Percentiles rank a stretch among this genome's conserved stretches.
These are phyloP conservation scores for Auriscalpium vulgare DNA, from an alignment of 768 basidiomycete species.

Conservation along the genomic window DNA sequence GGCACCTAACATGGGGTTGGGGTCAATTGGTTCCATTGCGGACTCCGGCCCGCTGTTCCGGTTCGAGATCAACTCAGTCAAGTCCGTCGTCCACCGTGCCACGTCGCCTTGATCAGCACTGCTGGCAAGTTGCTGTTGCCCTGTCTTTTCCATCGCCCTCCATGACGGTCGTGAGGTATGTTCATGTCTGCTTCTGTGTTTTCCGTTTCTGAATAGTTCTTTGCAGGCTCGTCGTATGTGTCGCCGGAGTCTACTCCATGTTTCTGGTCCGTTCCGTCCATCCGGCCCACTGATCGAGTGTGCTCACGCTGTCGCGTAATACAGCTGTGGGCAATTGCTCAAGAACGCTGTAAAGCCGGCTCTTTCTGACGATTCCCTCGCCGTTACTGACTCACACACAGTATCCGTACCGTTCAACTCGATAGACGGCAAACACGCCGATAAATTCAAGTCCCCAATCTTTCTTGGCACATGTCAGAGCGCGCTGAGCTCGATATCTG, in stretches of 20 bases:
- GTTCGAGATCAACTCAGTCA: too few species aligned
- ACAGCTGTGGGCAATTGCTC: conserved; percentile 86
- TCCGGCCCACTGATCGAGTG: neutral
- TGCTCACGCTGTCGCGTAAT: neutral
- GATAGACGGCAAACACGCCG: conserved; percentile 49
- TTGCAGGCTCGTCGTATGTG: conserved; percentile 11
- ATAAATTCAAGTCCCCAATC: conserved; percentile 79
- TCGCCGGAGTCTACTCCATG: conserved; percentile 16
- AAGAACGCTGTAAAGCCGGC: conserved; percentile 71
- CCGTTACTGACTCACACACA: conserved; percentile 19
- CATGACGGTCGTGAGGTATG: neutral
- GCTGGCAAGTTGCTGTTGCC: neutral
- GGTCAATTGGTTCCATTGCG: too few species aligned
- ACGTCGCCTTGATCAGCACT: neutral
- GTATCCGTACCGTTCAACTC: conserved; percentile 82
- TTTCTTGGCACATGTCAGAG: conserved; percentile 86
- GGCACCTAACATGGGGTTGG: too few species aligned
- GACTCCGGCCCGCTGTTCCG: too few species aligned
- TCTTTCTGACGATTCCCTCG: neutral
- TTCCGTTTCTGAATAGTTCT: neutral
- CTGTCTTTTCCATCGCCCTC: neutral
- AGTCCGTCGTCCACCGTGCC: neutral
- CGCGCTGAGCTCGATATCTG: conserved; percentile 64
- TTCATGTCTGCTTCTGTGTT: too few species aligned
- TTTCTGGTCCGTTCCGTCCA: conserved; percentile 10